A percentile compares a stretch with the other conserved stretches of the same genome.
phyloP scores from a whole-genome alignment of 345 rosid genomes.

The Linum trigynum region DNA sequence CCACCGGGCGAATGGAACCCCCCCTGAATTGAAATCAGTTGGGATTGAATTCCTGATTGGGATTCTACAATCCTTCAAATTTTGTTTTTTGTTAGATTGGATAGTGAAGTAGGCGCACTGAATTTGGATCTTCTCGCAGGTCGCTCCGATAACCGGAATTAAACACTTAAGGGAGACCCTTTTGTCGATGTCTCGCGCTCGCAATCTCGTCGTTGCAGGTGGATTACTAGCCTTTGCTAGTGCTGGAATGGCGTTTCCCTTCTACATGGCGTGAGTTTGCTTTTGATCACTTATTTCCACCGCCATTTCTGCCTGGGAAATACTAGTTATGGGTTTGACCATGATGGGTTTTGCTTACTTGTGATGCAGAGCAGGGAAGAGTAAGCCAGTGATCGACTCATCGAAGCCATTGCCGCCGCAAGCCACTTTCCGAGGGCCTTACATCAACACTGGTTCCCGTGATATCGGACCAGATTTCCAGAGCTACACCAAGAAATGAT shows the following conservation, averaged over 20 bases:
- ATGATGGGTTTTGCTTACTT: not conserved
- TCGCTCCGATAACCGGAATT: not conserved
- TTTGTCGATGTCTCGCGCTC: constrained; percentile 36
- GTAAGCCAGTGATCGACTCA: constrained; percentile 61
- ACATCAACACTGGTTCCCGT: constrained; percentile 84
- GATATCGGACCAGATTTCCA: constrained; percentile 83
- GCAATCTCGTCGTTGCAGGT: constrained; percentile 62
- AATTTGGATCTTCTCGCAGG: too few relatives aligned
- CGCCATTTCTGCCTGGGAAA: not conserved
- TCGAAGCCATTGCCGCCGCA: constrained; percentile 85
- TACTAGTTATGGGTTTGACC: not conserved
- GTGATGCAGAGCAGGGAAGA: constrained; percentile 48
- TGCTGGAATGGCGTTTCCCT: constrained; percentile 82
- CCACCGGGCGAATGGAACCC: not conserved
- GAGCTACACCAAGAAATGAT: constrained; percentile 63
- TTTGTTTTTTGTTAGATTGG: too few relatives aligned
- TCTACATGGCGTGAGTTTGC: constrained; percentile 74
- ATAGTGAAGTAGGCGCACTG: too few relatives aligned
- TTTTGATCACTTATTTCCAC: not conserved
- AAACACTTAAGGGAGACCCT: not conserved
- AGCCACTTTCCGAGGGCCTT: constrained; percentile 94
- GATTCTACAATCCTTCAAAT: not conserved
- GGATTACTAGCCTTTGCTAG: constrained; percentile 72
- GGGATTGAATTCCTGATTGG: not conserved
- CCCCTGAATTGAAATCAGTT: not conserved